Conservation (phyloP, 345 rosid genomes). For the Anastatica hierochuntica region DNA sequence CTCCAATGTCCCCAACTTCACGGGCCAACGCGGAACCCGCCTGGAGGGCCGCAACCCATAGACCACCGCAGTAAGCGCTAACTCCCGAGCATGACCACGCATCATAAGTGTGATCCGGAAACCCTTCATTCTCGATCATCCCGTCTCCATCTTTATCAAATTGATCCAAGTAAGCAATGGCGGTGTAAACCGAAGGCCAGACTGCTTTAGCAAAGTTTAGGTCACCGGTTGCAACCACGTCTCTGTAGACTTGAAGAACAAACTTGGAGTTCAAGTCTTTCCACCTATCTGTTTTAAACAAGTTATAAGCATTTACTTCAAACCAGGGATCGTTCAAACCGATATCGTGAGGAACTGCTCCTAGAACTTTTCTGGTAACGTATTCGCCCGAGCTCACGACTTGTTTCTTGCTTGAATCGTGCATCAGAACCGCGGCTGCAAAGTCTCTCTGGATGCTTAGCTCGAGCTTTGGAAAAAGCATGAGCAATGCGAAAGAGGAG, state of each 20-base stretch:
- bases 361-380: slow-evolving; percentile 45
- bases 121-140: slow-evolving; percentile 78
- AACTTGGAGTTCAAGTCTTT: slow-evolving; percentile 75
- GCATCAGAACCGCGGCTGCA: slow-evolving; percentile 59
- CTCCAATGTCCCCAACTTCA: slow-evolving; percentile 42
- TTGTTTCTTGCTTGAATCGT: slow-evolving; percentile 48
- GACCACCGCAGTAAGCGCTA: slow-evolving; percentile 68
- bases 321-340: slow-evolving; percentile 69
- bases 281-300: slow-evolving; percentile 53
- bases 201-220: slow-evolving; percentile 46
- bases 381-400: slow-evolving; percentile 46
- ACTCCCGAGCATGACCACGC: slow-evolving; percentile 59
- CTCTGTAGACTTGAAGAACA: slow-evolving; percentile 68
- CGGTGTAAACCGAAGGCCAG: slow-evolving; percentile 68
- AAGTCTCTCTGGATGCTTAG: slow-evolving; percentile 77
- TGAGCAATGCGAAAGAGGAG: slow-evolving; percentile 62
- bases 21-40: slow-evolving; percentile 63
- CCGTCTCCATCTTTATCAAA: slow-evolving; percentile 76
- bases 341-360: slow-evolving; percentile 69
- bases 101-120: slow-evolving; percentile 79
- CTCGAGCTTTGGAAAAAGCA: slow-evolving; percentile 69
- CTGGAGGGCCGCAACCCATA: slow-evolving; percentile 79
- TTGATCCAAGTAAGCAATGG: slow-evolving; percentile 73
- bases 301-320: slow-evolving; percentile 60
- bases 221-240: slow-evolving; percentile 57